Evolutionary conservation across 2,329 filamentous ascomycete genomes (phyloP), one percentile per base, ranked within the genome.

Genomic region (Macrophomina tecta): DNA sequence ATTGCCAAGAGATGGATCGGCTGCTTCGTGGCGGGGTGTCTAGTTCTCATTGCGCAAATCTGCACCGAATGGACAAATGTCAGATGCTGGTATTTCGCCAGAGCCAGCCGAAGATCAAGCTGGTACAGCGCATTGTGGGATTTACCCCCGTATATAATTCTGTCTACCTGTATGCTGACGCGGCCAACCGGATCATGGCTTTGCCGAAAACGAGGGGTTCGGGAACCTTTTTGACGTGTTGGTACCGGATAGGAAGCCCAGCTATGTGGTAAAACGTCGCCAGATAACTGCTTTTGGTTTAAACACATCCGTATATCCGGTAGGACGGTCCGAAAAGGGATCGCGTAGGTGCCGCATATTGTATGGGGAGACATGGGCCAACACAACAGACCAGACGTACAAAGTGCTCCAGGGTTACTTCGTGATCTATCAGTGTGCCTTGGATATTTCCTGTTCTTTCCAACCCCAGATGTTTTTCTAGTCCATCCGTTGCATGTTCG

Each of bases 1-100:
- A 49, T 49, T 49, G 58, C 58, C 45, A 62, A 49, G 42, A 62
- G 42, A 62, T 49, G 58, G 45, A 49, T 62, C 58, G 45, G 45
- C 42, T 49, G 28, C 58, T 49, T 23, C 23, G n/a, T 11, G n/a
- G 38, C 49, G 32, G 16, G 58, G 49, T 30, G 16, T 8, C 7
- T 18, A 51, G 32, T 32, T 38, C 34, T 32, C 5, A 30, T 5
- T 23, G 28, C 40, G 58, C 32, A 30, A 62, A 49, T 40, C 58
- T 8, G 58, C 8, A 9, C 58, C 11, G n/a, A 38, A 49, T 14
- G 28, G 45, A 8, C 30, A 7, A 23, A 8, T 48, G 38, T 56
- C 53, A 56, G 23, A 46, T 34, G 56, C 56, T 46, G 9, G 32
- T 16, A 28, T 14, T 28, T 28, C 32, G 45, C 58, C 36, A 62